Evolutionary conservation across 2,329 filamentous ascomycete species (phyloP).

Genomic region (Cryphonectria nitschkei): DNA sequence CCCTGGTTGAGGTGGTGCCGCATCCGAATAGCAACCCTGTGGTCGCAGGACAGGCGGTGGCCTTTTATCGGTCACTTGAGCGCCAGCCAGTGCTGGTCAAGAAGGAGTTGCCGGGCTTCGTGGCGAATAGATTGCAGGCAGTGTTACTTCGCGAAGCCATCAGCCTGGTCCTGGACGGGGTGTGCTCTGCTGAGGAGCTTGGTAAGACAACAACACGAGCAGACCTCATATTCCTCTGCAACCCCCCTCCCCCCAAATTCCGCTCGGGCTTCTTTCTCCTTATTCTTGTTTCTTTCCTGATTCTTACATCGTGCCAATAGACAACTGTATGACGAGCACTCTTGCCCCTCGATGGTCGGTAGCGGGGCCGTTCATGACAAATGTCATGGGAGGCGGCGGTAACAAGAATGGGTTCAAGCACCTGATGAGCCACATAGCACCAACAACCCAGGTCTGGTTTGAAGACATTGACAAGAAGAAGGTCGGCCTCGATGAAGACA

Average conservation of each 20-base stretch:
- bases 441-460: constrained; percentile 4
- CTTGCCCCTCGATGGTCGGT: constrained; percentile 32
- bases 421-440: constrained; percentile 1
- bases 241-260: too few relatives aligned
- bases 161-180: constrained; percentile 39
- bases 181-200: constrained; percentile 37
- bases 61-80: constrained; percentile 45
- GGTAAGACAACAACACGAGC: constrained; percentile 25
- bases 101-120: constrained; percentile 46
- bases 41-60: constrained; percentile 36
- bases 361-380: constrained; percentile 29
- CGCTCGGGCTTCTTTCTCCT: too few relatives aligned
- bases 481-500: constrained; percentile 16
- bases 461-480: constrained; percentile 7
- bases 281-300: too few relatives aligned
- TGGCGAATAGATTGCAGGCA: constrained; percentile 50
- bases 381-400: constrained; percentile 28
- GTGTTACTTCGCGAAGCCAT: constrained; percentile 43
- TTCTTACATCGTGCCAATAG: not conserved
- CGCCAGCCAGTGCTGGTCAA: constrained; percentile 45
- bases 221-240: too few relatives aligned
- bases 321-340: constrained; percentile 21
- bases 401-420: constrained; percentile 31
- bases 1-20: constrained; percentile 52
- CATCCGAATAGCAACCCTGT: constrained; percentile 37